These are phyloP conservation scores for Aspergillus eucalypticola DNA, from an alignment of 2,329 filamentous ascomycete species.

Conservation along the genomic window DNA sequence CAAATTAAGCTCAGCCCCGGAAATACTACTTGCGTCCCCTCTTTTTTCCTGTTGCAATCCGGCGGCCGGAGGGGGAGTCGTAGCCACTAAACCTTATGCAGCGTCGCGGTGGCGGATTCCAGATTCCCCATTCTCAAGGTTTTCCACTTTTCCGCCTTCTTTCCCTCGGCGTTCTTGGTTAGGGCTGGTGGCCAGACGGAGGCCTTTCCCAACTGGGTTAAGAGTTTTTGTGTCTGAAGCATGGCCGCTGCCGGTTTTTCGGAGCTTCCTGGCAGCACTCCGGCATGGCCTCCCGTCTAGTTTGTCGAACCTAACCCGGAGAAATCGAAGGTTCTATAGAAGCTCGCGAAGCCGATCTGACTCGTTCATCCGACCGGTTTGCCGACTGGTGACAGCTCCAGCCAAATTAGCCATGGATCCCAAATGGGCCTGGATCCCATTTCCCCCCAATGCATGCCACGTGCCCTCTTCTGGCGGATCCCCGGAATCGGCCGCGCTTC, in stretches of 20 bases:
- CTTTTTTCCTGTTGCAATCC: neutral
- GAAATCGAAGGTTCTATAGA: neutral
- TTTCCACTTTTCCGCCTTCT: neutral
- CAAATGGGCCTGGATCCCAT: neutral
- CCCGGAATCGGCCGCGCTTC: neutral
- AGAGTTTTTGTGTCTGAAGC: neutral
- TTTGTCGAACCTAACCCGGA: neutral
- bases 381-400: neutral
- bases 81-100: neutral
- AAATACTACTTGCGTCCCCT: neutral
- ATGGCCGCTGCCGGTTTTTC: neutral
- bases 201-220: neutral
- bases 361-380: neutral
- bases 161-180: neutral
- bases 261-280: neutral
- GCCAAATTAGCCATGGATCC: neutral
- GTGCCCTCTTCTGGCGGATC: neutral
- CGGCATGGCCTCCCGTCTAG: neutral
- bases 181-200: neutral
- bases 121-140: neutral
- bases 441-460: neutral
- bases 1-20: neutral
- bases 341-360: neutral
- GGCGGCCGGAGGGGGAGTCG: neutral
- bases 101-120: neutral